phyloP scores from a whole-genome alignment of 2,329 filamentous ascomycete species.

The Colletotrichum nymphaeae region DNA sequence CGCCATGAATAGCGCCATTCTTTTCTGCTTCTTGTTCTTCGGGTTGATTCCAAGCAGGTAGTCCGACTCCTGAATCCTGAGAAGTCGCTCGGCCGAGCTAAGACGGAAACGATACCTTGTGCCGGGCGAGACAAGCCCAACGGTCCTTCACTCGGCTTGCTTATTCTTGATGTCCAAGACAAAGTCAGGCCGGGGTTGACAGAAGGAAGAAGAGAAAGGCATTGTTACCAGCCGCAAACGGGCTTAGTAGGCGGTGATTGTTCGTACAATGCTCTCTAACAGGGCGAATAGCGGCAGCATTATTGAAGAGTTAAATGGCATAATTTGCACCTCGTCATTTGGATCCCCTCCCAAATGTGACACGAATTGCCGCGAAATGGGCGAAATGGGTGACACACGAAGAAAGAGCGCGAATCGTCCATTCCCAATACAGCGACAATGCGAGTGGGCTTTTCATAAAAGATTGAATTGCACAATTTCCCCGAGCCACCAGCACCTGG shows the following conservation, averaged over 20 bases:
- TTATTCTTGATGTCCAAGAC: background rate
- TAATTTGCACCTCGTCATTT: slow-evolving; percentile 1
- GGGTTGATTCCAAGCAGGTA: too few relatives aligned
- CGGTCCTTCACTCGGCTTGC: slow-evolving; percentile 3
- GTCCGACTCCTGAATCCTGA: too few relatives aligned
- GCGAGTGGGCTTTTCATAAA: slow-evolving; percentile 34
- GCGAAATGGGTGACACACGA: background rate
- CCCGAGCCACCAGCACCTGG: slow-evolving; percentile 3
- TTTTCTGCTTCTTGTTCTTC: background rate
- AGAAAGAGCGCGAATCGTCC: slow-evolving; percentile 7
- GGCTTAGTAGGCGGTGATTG: background rate
- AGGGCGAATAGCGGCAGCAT: background rate
- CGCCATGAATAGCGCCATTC: background rate
- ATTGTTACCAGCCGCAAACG: slow-evolving; percentile 3
- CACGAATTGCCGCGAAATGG: background rate
- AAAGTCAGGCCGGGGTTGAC: background rate
- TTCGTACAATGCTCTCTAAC: background rate
- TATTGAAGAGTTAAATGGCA: background rate
- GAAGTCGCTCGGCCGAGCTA: background rate
- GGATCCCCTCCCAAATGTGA: background rate
- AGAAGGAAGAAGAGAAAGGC: slow-evolving; percentile 8
- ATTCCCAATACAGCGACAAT: slow-evolving; percentile 6
- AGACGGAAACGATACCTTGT: background rate
- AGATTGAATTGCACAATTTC: slow-evolving; percentile 32
- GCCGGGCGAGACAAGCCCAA: slow-evolving; percentile 18